Evolutionary conservation across 768 basidiomycete species (phyloP).

Genomic region (Tylopilus felleus): DNA sequence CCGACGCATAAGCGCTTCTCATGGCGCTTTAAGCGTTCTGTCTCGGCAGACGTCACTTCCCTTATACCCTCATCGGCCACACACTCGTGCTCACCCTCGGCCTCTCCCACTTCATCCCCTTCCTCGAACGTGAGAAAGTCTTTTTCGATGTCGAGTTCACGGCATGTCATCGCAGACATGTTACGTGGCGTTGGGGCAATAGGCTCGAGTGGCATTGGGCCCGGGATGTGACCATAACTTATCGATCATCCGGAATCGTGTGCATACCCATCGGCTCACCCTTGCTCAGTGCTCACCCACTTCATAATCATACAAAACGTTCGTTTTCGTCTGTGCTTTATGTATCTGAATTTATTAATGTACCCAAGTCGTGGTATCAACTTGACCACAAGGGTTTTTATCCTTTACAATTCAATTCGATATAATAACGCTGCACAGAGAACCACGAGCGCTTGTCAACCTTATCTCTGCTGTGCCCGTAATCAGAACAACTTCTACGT

Average conservation of each 20-base stretch:
- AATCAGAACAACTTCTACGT: neutral
- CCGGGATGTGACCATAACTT: neutral
- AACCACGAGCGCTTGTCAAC: too few relatives aligned
- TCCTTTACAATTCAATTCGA: neutral
- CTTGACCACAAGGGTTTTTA: too few relatives aligned
- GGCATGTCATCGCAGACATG: conserved; percentile 35
- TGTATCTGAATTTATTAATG: neutral
- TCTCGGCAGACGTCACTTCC: neutral
- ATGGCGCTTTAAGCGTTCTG: conserved; percentile 11
- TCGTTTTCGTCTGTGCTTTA: neutral
- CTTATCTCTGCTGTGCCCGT: neutral
- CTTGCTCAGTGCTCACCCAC: neutral
- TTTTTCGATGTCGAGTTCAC: conserved; percentile 13
- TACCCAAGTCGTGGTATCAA: too few relatives aligned
- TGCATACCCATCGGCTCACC: neutral
- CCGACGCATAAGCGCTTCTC: conserved; percentile 1
- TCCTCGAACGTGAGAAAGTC: conserved; percentile 13
- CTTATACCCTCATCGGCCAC: neutral
- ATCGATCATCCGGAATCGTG: neutral
- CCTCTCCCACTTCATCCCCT: conserved; percentile 3
- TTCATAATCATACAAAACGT: neutral
- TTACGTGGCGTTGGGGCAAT: conserved; percentile 44
- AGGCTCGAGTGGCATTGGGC: neutral
- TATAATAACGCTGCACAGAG: neutral
- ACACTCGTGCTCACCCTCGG: neutral